Base-by-base conservation (phyloP, 1,284 basidiomycete species). In the Moniliophthora roreri region DNA sequence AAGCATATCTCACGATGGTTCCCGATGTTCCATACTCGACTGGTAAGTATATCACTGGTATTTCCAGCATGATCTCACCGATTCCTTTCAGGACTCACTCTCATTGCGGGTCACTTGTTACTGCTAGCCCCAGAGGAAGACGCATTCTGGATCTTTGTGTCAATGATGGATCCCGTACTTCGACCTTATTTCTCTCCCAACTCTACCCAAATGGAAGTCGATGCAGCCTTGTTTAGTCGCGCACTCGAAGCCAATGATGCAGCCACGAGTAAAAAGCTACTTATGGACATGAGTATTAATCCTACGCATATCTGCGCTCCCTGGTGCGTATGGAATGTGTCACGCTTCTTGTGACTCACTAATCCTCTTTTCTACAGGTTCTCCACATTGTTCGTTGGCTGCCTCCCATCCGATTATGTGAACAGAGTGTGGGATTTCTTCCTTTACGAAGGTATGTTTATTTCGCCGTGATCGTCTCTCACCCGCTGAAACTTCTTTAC, bases 101-200 rank as follows among this genome's bases (percentile, higher is more conserved):
- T 85, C 15, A 82, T 97, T 47, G 85, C 86, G 9, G 93, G 90
- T 0, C 84, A 91, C 52, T 71, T 96, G 23, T 71, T 97, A 0
- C 75, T 92, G 24, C 87, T 93, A 54, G 85, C 91, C 1, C 91
- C 89, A 0, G 90, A 94, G 56, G 93, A 97, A 68, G 92, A 96
- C 58, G 90, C 92, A 0, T 98, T 98, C 66, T 97, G 92, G 93
- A 93, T 92, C 3, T 89, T 97, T 62, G 80, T 92, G 8, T 89
- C 88, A 1, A 71, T 91, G 58, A 92, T 92, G 89, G 87, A 91
- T 58, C 80, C 84, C 5, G 82, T 89, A 55, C 74, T 94, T 6
- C 86, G 89, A 24, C 80, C 88, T 3, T 95, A 95, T 68, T 96
- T 92, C 67, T 82, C 87, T 32, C 69, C 78, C 10, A 82, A 79